These are phyloP conservation scores for Apiotrichum mycotoxinovorans DNA, from an alignment of 1,284 basidiomycete species.

Conservation along the genomic window DNA sequence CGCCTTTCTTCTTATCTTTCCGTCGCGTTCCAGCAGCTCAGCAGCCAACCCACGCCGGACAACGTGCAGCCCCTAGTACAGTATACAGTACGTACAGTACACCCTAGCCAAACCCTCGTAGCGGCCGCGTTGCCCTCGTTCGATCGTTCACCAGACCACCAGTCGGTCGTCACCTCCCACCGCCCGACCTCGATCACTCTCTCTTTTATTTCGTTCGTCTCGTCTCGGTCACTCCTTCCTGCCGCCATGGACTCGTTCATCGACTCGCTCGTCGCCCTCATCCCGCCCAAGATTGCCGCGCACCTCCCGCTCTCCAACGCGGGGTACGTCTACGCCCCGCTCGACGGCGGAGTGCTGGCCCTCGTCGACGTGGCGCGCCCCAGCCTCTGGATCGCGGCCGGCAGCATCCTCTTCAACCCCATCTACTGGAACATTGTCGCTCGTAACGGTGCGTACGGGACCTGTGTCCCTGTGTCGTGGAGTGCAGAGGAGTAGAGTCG, in stretches of 20 bases:
- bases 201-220: neutral
- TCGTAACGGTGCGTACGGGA: constrained; percentile 67
- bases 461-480: neutral
- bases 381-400: constrained; percentile 64
- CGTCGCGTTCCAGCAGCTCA: too few species aligned
- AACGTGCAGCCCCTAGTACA: too few species aligned
- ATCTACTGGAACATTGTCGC: constrained; percentile 94
- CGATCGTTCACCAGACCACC: too few species aligned
- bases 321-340: constrained; percentile 26
- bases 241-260: neutral
- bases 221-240: neutral
- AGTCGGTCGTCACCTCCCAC: too few species aligned
- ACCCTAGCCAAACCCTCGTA: too few species aligned
- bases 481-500: neutral
- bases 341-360: constrained; percentile 6
- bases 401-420: constrained; percentile 79
- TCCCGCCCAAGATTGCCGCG: constrained; percentile 20
- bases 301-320: constrained; percentile 20
- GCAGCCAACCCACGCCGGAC: too few species aligned
- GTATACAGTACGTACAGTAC: too few species aligned
- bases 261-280: constrained; percentile 19
- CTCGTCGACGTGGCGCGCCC: constrained; percentile 59
- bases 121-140: too few species aligned
- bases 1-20: too few species aligned
- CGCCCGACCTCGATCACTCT: neutral